Base-by-base conservation (phyloP, 257 asterid genomes). In the Solanum piurae region DNA sequence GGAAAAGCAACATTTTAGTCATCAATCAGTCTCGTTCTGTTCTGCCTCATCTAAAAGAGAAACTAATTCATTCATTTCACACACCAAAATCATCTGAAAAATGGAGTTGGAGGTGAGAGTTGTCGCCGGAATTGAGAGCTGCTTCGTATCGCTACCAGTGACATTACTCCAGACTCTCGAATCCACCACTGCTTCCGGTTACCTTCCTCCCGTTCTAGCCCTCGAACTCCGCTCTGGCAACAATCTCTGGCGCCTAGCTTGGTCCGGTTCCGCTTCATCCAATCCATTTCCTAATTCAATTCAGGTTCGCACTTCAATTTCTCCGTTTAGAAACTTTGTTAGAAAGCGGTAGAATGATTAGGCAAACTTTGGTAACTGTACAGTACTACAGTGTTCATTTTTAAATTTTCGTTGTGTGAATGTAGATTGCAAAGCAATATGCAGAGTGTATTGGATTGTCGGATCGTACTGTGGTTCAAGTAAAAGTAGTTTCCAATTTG, bases 41-140 rank as follows among this genome's bases (percentile, higher is more conserved):
- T 49, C 44, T 18, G 13, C 69, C 85, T 46, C 68, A 80, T 46
- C 68, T 58, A 75, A 12, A 38, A 12, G 1, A 38, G 64, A 14
- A 16, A 4, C 10, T 2, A 6, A 44, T 46, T 16, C 40, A 14
- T 52, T 12, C 29, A 9, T 49, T 11, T 9, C 60, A 76, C 69
- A 29, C 18, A 16, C 11, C 16, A 46, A 82, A 29, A 27, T 31
- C 42, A 46, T 13, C 33, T 25, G 5, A 40, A 38, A 44, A 9
- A 96, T 97, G 99, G 98, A 95, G 93, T 95, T 95, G 85, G 98
- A 94, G 91, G 99, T 97, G 92, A 90, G 95, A 91, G 91, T 90
- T 20, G 93, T 91, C 3, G 95, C 91, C 23, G 98, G 96, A 92
- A 92, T 94, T 18, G 98, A 94, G 64, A 93, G 92, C 88, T 97